phyloP scores from a whole-genome alignment of 2,329 filamentous ascomycete genomes.

The Paecilomyces variotii region DNA sequence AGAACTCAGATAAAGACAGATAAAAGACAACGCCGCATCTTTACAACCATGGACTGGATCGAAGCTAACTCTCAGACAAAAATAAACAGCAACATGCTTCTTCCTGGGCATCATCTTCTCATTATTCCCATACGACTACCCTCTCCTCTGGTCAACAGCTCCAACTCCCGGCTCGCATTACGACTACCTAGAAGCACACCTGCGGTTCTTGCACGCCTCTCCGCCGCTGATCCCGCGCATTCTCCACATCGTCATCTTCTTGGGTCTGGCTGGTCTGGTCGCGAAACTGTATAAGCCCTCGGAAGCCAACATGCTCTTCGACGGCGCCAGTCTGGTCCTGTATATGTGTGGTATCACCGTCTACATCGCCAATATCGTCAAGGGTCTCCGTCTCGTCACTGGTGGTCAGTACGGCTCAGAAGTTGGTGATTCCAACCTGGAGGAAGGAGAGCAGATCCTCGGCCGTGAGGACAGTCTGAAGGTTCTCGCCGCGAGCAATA shows the following conservation, averaged over 20 bases:
- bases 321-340: slow-evolving; percentile 62
- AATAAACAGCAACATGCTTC: slow-evolving; percentile 69
- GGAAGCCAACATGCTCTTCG: slow-evolving; percentile 94
- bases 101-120: slow-evolving; percentile 98
- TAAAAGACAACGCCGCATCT: no score
- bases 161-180: slow-evolving; percentile 55
- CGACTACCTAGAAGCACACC: slow-evolving; percentile 78
- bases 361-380: slow-evolving; percentile 94
- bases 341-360: slow-evolving; percentile 84
- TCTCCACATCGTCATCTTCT: slow-evolving; percentile 83
- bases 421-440: slow-evolving; percentile 20
- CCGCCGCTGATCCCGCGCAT: slow-evolving; percentile 88
- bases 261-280: slow-evolving; percentile 83
- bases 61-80: background rate
- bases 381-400: slow-evolving; percentile 78
- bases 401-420: slow-evolving; percentile 57
- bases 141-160: slow-evolving; percentile 38
- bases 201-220: slow-evolving; percentile 82
- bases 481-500: slow-evolving; percentile 90
- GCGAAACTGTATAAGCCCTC: slow-evolving; percentile 89
- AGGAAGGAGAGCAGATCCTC: slow-evolving; percentile 60
- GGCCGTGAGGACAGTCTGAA: slow-evolving; percentile 82
- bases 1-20: background rate
- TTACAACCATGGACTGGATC: background rate
- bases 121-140: slow-evolving; percentile 75